phyloP scores from a whole-genome alignment of 2,329 filamentous ascomycete species.

The Epichloe bromicola region DNA sequence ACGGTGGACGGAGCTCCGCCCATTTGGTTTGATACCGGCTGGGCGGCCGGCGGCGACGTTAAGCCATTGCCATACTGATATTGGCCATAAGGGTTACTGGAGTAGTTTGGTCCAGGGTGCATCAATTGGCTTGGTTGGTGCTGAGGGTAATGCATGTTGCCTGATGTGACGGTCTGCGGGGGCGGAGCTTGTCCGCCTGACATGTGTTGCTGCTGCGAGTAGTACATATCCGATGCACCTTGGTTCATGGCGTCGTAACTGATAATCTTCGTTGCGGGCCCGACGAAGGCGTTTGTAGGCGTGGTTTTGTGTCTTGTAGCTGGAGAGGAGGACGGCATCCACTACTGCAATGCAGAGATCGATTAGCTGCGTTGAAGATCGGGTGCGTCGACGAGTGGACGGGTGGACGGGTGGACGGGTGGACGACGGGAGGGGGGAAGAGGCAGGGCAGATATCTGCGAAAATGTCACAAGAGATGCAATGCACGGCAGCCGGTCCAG shows the following conservation, averaged over 20 bases:
- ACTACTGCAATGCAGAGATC: slow-evolving; percentile 39
- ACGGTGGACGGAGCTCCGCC: slow-evolving; percentile 45
- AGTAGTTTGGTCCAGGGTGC: slow-evolving; percentile 62
- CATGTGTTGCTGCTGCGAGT: slow-evolving; percentile 66
- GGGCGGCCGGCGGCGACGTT: slow-evolving; percentile 61
- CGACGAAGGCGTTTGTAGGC: too few species aligned
- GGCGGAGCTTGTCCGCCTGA: slow-evolving; percentile 62
- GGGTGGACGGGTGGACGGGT: not conserved
- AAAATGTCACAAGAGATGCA: too few species aligned
- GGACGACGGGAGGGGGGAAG: not conserved
- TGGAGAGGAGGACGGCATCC: slow-evolving; percentile 19
- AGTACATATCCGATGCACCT: slow-evolving; percentile 67
- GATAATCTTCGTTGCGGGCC: too few species aligned
- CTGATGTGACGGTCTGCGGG: slow-evolving; percentile 64
- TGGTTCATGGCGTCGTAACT: slow-evolving; percentile 39
- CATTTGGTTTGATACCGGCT: slow-evolving; percentile 60
- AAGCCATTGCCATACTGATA: slow-evolving; percentile 70
- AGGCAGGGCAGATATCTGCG: not conserved
- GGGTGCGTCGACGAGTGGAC: not conserved
- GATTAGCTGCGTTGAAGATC: not conserved
- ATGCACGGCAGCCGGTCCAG: too few species aligned
- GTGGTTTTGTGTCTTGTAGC: not conserved
- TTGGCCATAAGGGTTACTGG: slow-evolving; percentile 46
- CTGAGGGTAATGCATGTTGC: slow-evolving; percentile 61
- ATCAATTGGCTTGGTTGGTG: slow-evolving; percentile 56